Evolutionary conservation across 2,329 filamentous ascomycete genomes (phyloP).

Genomic region (Dendryphion nanum): DNA sequence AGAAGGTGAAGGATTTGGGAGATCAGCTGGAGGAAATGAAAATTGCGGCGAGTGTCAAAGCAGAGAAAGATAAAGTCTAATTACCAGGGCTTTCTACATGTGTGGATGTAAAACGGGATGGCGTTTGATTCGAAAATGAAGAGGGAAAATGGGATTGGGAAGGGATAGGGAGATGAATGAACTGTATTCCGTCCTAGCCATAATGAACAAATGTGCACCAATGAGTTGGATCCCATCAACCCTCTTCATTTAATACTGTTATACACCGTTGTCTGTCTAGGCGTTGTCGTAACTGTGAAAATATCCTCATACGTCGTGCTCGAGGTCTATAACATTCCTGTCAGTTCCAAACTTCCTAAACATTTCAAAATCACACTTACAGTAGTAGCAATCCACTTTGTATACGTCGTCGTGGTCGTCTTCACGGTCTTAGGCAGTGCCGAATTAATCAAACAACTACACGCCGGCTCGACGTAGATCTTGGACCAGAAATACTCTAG

Average conservation of each 20-base stretch:
- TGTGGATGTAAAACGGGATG: too few species aligned
- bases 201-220: too few species aligned
- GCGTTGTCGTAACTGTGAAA: slow-evolving; percentile 16
- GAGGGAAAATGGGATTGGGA: too few species aligned
- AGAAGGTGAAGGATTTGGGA: too few species aligned
- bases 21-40: too few species aligned
- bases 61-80: too few species aligned
- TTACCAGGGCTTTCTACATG: too few species aligned
- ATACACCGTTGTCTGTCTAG: slow-evolving; percentile 10
- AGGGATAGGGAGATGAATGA: too few species aligned
- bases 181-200: too few species aligned
- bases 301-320: slow-evolving; percentile 13
- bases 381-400: slow-evolving; percentile 8
- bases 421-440: slow-evolving; percentile 5
- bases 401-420: slow-evolving; percentile 9
- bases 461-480: slow-evolving; percentile 14
- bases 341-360: neutral
- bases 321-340: slow-evolving; percentile 8
- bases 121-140: too few species aligned
- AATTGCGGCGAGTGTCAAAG: too few species aligned
- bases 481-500: slow-evolving; percentile 11
- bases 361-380: slow-evolving; percentile 5
- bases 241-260: neutral
- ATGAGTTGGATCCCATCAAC: too few species aligned
- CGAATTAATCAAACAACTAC: slow-evolving; percentile 15